These are phyloP conservation scores for Schwanniomyces pseudopolymorphus DNA, from an alignment of 805 yeast species.

Conservation along the genomic window DNA sequence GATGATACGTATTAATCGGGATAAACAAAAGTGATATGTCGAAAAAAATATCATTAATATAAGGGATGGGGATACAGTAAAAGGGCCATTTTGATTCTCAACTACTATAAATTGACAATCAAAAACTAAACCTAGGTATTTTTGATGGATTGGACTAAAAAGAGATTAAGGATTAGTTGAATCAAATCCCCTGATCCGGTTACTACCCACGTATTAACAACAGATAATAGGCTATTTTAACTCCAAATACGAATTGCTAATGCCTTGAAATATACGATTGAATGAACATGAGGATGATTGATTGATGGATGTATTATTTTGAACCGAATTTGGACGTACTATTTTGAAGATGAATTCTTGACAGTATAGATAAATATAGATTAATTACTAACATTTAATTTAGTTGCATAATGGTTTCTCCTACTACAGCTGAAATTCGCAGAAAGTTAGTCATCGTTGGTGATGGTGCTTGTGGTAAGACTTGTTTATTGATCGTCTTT, in stretches of 20 bases:
- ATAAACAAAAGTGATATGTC: background rate
- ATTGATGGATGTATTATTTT: background rate
- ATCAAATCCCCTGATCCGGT: too few species aligned
- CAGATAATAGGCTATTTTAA: too few species aligned
- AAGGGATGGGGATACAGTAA: too few species aligned
- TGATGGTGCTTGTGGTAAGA: constrained; percentile 97
- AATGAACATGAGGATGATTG: background rate
- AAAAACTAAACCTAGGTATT: too few species aligned
- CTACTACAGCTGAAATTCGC: constrained; percentile 57
- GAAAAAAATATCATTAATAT: background rate
- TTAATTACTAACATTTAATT: background rate
- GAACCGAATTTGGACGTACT: background rate
- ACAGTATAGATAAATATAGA: background rate
- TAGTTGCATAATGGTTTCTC: constrained; percentile 34
- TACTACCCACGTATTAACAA: too few species aligned
- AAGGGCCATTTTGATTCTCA: background rate
- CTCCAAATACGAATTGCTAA: too few species aligned
- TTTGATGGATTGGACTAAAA: too few species aligned
- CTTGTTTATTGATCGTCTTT: constrained; percentile 82
- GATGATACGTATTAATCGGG: background rate
- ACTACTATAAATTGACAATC: too few species aligned
- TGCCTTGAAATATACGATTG: too few species aligned
- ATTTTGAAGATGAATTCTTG: background rate
- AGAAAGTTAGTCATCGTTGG: constrained; percentile 92
- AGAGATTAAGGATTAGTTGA: too few species aligned